Conservation (phyloP, 2,329 filamentous ascomycete genomes). For the Fusarium anguioides region DNA sequence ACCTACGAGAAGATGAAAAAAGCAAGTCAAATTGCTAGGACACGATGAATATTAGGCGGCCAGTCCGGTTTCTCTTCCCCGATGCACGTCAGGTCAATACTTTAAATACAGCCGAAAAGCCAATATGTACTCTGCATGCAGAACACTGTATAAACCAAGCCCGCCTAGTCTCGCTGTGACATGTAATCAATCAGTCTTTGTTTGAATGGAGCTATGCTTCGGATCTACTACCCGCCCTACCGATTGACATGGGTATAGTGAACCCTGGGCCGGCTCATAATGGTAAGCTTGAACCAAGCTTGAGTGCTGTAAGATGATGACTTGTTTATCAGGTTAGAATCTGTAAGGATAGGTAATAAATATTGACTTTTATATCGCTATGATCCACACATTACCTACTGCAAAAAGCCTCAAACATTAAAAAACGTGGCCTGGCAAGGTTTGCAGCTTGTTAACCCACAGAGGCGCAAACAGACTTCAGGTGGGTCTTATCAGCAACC, state of each 20-base stretch:
- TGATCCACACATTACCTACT: not conserved
- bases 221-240: not conserved
- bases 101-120: slow-evolving; percentile 20
- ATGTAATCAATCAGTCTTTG: not conserved
- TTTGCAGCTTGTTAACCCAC: not conserved
- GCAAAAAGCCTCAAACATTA: not conserved
- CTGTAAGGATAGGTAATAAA: not conserved
- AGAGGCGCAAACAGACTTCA: not conserved
- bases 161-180: not conserved
- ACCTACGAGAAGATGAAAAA: not conserved
- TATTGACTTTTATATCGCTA: not conserved
- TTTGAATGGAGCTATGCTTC: not conserved
- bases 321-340: not conserved
- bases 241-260: not conserved
- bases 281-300: not conserved
- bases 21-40: not conserved
- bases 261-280: not conserved
- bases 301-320: not conserved
- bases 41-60: slow-evolving; percentile 5
- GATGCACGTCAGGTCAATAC: slow-evolving; percentile 23
- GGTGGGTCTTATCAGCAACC: not conserved
- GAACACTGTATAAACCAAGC: not conserved
- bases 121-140: slow-evolving; percentile 1
- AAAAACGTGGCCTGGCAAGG: not conserved
- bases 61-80: slow-evolving; percentile 10